Base-by-base conservation (phyloP, 2,329 filamentous ascomycete genomes). In the Cladophialophora chaetospira region DNA sequence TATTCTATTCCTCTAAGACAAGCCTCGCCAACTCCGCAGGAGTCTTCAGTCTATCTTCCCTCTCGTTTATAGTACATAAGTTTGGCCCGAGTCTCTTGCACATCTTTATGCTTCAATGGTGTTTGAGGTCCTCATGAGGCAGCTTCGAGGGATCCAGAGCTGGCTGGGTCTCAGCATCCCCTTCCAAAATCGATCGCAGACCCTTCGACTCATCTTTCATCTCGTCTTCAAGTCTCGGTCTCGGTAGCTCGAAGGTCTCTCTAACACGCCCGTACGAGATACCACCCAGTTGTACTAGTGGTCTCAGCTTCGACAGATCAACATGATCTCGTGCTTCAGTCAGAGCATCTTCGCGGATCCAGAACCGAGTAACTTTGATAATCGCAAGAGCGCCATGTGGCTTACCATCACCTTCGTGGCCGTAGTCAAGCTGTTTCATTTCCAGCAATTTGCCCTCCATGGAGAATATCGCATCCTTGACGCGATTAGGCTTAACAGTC, bases 311-410 rank as follows among this genome's bases (percentile, higher is more conserved):
- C 75, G 86, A 80, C 1, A 44, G 48, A 71, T 95, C 88, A 55
- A 97, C 77, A 31, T 88, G 66, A 63, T 84, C 89, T 68, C 78
- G 81, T 5, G 90, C 86, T 68, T 88, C 83, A 66, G 94, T 89
- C 57, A 96, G 75, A 2, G 91, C 91, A 73, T 97, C 92, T 70
- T 95, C 89, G 49, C 92, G 77, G 2, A 86, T 90, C 91, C 92
- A 96, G 69, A 97, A 96, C 25, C 87, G 80, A 31, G 88, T 85
- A 0, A 90, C 93, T 75, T 97, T 91, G 9, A 97, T 78, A 28
- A 96, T 82, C 2, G 82, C 88, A 61, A 96, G 69, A 4, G 87
- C 86, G 1, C 87, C 85, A 0, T 87, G 87, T 76, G 86, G 91
- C 74, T 85, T 86, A 2, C 88, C 90, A 2, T 75, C 84, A 6